These are phyloP conservation scores for Rubia peregrina DNA, from an alignment of 305 asterid genomes.

Conservation along the genomic window DNA sequence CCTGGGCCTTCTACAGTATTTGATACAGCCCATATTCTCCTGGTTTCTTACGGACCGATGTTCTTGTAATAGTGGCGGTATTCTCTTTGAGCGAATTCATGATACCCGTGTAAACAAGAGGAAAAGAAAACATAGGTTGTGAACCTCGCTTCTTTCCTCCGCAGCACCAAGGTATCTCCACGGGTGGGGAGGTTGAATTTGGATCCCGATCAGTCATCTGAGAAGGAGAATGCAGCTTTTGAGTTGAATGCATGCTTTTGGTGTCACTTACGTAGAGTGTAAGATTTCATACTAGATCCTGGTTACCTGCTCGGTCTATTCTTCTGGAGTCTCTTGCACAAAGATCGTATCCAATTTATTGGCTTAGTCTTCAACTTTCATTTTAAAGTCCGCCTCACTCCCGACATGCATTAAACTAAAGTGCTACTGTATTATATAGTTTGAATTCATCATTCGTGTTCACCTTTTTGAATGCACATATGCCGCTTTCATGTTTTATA, in stretches of 20 bases:
- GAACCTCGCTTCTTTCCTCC: no score
- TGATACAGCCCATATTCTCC: no score
- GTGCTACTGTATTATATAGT: no score
- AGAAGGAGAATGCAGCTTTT: slow-evolving; percentile 66
- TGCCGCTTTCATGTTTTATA: no score
- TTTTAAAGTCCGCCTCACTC: no score
- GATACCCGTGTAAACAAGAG: not conserved
- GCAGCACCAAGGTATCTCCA: slow-evolving; percentile 29
- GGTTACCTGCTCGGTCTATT: slow-evolving; percentile 85
- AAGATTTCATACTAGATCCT: slow-evolving; percentile 50
- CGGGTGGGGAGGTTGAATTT: slow-evolving; percentile 73
- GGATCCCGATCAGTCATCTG: slow-evolving; percentile 77
- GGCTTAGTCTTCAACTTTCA: no score
- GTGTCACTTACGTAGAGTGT: slow-evolving; percentile 34
- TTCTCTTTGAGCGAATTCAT: not conserved
- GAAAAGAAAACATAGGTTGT: not conserved
- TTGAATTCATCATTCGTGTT: no score
- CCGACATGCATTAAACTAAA: no score
- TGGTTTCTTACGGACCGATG: not conserved
- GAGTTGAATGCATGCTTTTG: not conserved
- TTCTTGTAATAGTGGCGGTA: not conserved
- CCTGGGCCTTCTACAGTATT: no score
- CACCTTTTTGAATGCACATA: no score
- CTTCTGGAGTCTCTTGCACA: slow-evolving; percentile 58
- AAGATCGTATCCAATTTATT: slow-evolving; percentile 16